Evolutionary conservation across 2,329 filamentous ascomycete genomes (phyloP), one percentile per base, ranked within the genome.

Genomic region (Orbilia ellipsospora): DNA sequence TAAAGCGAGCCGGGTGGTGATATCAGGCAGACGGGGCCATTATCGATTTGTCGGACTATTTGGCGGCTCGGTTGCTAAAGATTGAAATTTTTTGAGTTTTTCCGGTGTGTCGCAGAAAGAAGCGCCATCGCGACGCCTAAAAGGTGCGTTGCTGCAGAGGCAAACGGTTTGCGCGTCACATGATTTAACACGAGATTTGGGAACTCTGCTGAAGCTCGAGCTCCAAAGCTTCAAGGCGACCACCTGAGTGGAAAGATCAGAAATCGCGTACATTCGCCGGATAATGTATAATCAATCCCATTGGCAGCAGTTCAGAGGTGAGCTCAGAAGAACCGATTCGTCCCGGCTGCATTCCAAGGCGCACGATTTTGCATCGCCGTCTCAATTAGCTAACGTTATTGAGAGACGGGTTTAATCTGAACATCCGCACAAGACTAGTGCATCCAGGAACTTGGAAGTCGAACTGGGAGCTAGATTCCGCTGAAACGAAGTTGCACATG

Each of bases 11-110:
- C 31, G 48, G 26, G 18, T 26, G 12, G 36, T 56, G 50, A 16
- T 31, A 23, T 50, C 52, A 65, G 50, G 44, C 18, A 7, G 63
- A 31, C 8, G 13, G 42, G n/a, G 52, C 40, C 63, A 28, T 56
- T 61, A 50, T 56, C 65, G 57, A 18, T 12, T 13, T 48, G 44
- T 48, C 44, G 16, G 44, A 5, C 16, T 54, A 18, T 28, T 42
- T 63, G 45, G 57, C 57, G 52, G 57, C 20, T 62, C 7, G 15
- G 12, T 51, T 56, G n/a, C 23, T 51, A 26, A 63, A 62, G 56
- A 56, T 67, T 40, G 31, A 74, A 73, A 67, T 45, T 74, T 74
- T 62, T 68, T 48, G 3, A 12, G 10, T 4, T 5, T 13, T 54
- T 66, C 23, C 18, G 40, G 20, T n/a, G 50, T n/a, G 59, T 20